Evolutionary conservation across 1,284 basidiomycete species (phyloP).

Genomic region (Ceratobasidium sp.): DNA sequence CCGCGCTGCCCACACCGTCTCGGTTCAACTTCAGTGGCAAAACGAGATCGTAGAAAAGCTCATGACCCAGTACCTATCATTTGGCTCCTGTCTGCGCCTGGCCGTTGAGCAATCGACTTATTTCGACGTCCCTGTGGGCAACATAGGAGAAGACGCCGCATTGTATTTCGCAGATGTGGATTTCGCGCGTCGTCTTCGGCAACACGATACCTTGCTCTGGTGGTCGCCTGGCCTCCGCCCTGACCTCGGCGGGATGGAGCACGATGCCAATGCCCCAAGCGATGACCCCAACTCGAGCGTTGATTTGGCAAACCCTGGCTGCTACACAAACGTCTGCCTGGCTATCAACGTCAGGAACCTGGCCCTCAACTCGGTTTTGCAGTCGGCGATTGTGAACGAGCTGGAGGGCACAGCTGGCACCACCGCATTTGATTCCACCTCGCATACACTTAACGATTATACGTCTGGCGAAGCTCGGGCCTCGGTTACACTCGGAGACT

Average conservation of each 20-base stretch:
- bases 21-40: slow-evolving; percentile 77
- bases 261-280: slow-evolving; percentile 72
- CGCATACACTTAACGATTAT: slow-evolving; percentile 92
- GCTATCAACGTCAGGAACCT: slow-evolving; percentile 91
- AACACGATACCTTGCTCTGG: slow-evolving; percentile 94
- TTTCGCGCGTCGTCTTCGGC: slow-evolving; percentile 84
- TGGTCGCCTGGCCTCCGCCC: slow-evolving; percentile 92
- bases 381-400: slow-evolving; percentile 94
- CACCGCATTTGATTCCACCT: slow-evolving; percentile 91
- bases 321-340: slow-evolving; percentile 92
- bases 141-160: slow-evolving; percentile 89
- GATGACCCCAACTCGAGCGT: slow-evolving; percentile 54
- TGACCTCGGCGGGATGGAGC: slow-evolving; percentile 92
- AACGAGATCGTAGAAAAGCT: slow-evolving; percentile 75
- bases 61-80: slow-evolving; percentile 80
- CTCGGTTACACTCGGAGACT: slow-evolving; percentile 87
- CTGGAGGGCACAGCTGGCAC: slow-evolving; percentile 92
- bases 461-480: slow-evolving; percentile 76
- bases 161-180: slow-evolving; percentile 88
- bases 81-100: slow-evolving; percentile 83
- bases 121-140: slow-evolving; percentile 91
- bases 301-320: slow-evolving; percentile 84
- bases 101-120: slow-evolving; percentile 84
- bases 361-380: slow-evolving; percentile 92
- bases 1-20: slow-evolving; percentile 73